Evolutionary conservation across 2,329 filamentous ascomycete species (phyloP).

Genomic region (Paraphaeosphaeria minitans): DNA sequence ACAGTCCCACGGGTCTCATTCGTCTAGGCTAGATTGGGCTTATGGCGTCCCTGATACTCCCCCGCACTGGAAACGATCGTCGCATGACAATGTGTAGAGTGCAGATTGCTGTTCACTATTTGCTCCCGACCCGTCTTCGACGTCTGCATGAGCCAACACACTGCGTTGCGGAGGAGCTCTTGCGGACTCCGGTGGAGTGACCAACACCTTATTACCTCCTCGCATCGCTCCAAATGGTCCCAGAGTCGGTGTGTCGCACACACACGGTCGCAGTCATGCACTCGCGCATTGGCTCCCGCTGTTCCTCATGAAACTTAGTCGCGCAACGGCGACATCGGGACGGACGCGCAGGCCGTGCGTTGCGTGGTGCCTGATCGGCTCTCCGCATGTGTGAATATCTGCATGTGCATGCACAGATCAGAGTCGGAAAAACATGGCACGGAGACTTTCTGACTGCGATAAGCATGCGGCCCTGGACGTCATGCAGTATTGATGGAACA

Average conservation of each 20-base stretch:
- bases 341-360: conserved; percentile 11
- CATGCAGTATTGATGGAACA: conserved; percentile 1
- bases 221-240: neutral
- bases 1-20: neutral
- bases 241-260: conserved; percentile 1
- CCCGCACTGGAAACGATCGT: conserved; percentile 3
- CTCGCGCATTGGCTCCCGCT: conserved; percentile 7
- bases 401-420: conserved; percentile 1
- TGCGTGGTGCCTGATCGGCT: conserved; percentile 16
- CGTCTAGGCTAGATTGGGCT: neutral
- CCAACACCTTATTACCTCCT: neutral
- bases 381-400: conserved; percentile 7
- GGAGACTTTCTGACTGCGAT: conserved; percentile 6
- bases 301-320: conserved; percentile 9
- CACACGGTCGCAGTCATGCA: neutral
- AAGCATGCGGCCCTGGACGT: conserved; percentile 1
- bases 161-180: neutral
- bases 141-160: conserved; percentile 1
- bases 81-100: neutral
- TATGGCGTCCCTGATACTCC: conserved; percentile 5
- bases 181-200: conserved; percentile 7
- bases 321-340: conserved; percentile 15
- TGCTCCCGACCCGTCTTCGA: conserved; percentile 6
- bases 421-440: conserved; percentile 10
- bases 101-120: neutral